Base-by-base conservation (phyloP, 495 filamentous ascomycete species). In the Xylaria intraflava region DNA sequence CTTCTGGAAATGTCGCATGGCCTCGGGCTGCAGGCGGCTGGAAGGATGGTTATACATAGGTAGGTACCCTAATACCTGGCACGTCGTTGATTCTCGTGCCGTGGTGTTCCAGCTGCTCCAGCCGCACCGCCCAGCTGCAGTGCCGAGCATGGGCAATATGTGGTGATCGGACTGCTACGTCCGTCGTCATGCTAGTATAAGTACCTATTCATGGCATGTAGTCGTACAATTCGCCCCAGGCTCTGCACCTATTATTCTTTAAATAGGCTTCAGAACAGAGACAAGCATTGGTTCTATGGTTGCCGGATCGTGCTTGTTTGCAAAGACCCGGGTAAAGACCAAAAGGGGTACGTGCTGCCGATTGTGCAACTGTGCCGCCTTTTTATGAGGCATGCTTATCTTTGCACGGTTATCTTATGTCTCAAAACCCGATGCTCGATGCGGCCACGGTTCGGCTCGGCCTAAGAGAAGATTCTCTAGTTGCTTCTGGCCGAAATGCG, bases 391-490 rank as follows among this genome's bases (percentile, higher is more conserved):
- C 1, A 4, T 2, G 26, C 33, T 39, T 6, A 44, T 35, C 16
- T 29, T 44, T 19, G 22, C 7, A 50, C n/a, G 38, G 23, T 17
- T 22, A 20, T 24, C 30, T 33, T 4, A 19, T 17, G 35, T 3
- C 35, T 5, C 4, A n/a, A 20, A 24, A 46, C 12, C 16, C 38
- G 29, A n/a, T 19, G 16, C 14, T 35, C 40, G 17, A 41, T 45
- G 42, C 22, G 42, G 24, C 35, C 26, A 57, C 24, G n/a, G 31
- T 47, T 36, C 36, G 29, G 16, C 38, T 30, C 36, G 30, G 22
- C 70, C 72, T 61, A 75, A 67, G 48, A 74, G 50, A 20, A 71
- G 64, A 44, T 63, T 64, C 33, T 73, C 72, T 53, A 72, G 69
- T 57, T 65, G 68, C 65, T 65, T 75, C 65, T 59, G 76, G 23